A percentile compares a stretch with the other conserved stretches of the same genome.
phyloP scores from a whole-genome alignment of 1,284 basidiomycete species.

The Cryptococcus sp. region DNA sequence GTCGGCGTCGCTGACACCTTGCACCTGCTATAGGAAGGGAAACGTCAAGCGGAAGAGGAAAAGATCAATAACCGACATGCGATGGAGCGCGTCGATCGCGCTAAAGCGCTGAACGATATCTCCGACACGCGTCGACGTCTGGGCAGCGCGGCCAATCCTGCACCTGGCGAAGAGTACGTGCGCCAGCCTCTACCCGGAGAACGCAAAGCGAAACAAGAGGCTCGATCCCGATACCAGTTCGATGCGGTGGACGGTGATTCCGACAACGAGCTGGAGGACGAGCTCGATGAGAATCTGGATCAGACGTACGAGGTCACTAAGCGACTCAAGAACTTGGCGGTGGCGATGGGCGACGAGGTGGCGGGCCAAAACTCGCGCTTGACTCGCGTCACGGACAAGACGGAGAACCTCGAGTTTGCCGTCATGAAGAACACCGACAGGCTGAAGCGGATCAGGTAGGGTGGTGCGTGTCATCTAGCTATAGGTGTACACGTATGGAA shows the following conservation, averaged over 20 bases:
- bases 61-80: constrained; percentile 85
- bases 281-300: constrained; percentile 87
- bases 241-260: constrained; percentile 68
- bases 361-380: constrained; percentile 50
- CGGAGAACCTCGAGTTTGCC: constrained; percentile 52
- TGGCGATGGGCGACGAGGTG: constrained; percentile 59
- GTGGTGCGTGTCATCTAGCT: no score
- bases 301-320: constrained; percentile 81
- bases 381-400: constrained; percentile 53
- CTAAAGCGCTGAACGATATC: constrained; percentile 81
- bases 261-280: constrained; percentile 80
- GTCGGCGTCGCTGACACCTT: neutral
- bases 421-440: constrained; percentile 52
- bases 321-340: constrained; percentile 79
- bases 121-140: constrained; percentile 84
- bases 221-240: constrained; percentile 86
- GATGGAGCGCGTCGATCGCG: constrained; percentile 81
- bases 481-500: no score
- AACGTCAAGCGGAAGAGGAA: constrained; percentile 86
- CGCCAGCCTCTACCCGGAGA: constrained; percentile 37
- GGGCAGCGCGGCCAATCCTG: constrained; percentile 66
- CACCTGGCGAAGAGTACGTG: constrained; percentile 18
- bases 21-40: constrained; percentile 61
- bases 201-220: constrained; percentile 60
- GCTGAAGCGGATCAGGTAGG: constrained; percentile 47